Evolutionary conservation across 2,329 filamentous ascomycete genomes (phyloP), one percentile per base, ranked within the genome.

Genomic region (Scedosporium minutisporum): DNA sequence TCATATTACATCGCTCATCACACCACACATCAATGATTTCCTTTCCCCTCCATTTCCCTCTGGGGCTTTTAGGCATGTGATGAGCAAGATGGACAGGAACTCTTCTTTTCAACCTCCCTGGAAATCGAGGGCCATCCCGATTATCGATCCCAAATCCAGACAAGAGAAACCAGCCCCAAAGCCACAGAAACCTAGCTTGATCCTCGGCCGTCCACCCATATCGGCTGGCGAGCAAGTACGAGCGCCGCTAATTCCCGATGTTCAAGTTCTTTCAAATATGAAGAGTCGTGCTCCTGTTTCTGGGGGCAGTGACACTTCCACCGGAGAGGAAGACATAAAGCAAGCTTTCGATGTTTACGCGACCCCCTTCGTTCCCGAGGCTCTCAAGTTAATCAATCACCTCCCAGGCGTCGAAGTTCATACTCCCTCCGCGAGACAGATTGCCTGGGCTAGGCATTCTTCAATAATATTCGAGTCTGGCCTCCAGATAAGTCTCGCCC

Each of bases 351-450:
- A 61, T 41, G 60, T 61, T 14, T 61, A 61, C 18, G 60, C 60
- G n/a, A 61, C 60, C 4, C 60, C 60, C 1, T 61, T 61, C n/a
- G 60, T 61, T 6, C 60, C 60, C n/a, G 60, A 61, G 48, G 41
- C 60, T 10, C 23, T 55, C 29, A 61, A 25, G 48, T 9, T 61
- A 29, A 55, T 61, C 29, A 61, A 57, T 18, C 21, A 10, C 41
- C 14, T 42, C 4, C 48, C 33, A 3, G 60, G 60, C 18, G 10
- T 61, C 6, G 44, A 18, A 16, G 10, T 41, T 18, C 4, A 23
- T n/a, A 57, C 60, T 4, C 60, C 33, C 16, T 12, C 60, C 6
- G 1, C 6, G 10, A 55, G 60, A 23, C n/a, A 55, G 3, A 55
- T 61, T 12, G 29, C 55, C 33, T 61, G 51, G 29, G 48, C 46